A percentile compares a stretch with the other conserved stretches of the same genome.
Evolutionary conservation across 208 protist genomes (phyloP).

Genomic region (Borovskyia barvae): DNA sequence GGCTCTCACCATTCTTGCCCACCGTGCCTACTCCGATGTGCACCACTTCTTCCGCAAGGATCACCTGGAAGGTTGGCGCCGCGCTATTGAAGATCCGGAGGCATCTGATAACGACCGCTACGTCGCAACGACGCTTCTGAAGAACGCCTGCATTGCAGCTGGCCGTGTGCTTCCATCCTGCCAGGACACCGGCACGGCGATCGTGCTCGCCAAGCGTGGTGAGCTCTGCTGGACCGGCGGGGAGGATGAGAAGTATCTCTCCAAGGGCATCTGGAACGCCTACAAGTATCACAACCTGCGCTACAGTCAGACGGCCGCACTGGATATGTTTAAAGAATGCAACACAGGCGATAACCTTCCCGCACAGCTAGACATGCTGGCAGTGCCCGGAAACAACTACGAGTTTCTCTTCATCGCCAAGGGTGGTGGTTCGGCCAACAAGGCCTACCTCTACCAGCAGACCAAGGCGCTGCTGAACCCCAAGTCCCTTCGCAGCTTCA

Average conservation of each 20-base stretch:
- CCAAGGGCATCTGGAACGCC: constrained; percentile 94
- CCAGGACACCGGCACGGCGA: constrained; percentile 98
- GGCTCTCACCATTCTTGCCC: constrained; percentile 86
- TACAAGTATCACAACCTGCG: constrained; percentile 95
- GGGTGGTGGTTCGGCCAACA: constrained; percentile 97
- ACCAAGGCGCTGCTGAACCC: constrained; percentile 96
- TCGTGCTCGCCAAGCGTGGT: constrained; percentile 96
- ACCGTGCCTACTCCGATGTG: constrained; percentile 92
- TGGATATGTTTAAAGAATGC: constrained; percentile 97
- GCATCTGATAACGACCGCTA: constrained; percentile 96
- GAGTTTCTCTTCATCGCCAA: constrained; percentile 98
- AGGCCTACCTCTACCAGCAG: constrained; percentile 97
- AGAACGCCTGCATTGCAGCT: constrained; percentile 95
- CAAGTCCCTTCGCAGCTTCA: constrained; percentile 89
- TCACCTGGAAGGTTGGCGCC: constrained; percentile 93
- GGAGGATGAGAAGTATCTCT: constrained; percentile 94
- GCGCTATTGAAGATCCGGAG: constrained; percentile 95
- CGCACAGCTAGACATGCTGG: constrained; percentile 97
- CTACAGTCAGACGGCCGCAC: constrained; percentile 94
- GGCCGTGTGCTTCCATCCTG: constrained; percentile 89
- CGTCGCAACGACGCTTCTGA: constrained; percentile 95
- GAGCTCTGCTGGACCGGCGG: constrained; percentile 96
- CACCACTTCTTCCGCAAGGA: constrained; percentile 94
- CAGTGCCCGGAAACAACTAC: constrained; percentile 92
- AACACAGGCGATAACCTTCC: constrained; percentile 98